A percentile compares a stretch with the other conserved stretches of the same genome.
These are phyloP conservation scores for Intubia oerlemansii DNA, from an alignment of 2,329 filamentous ascomycete genomes.

Conservation along the genomic window DNA sequence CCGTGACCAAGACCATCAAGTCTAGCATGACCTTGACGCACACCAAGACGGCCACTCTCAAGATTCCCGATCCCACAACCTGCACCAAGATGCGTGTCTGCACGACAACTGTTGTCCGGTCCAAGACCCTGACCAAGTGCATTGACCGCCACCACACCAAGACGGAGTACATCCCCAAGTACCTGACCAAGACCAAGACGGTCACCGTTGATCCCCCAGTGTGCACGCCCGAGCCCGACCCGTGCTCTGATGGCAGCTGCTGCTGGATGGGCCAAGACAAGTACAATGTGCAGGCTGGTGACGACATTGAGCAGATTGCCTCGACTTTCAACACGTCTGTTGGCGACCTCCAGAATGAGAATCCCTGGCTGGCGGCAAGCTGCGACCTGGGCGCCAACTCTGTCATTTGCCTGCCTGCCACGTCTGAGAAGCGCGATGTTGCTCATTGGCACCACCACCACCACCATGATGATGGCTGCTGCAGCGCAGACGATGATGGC, in stretches of 20 bases:
- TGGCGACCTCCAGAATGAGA: constrained; percentile 2
- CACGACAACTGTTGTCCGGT: constrained; percentile 2
- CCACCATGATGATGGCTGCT: not conserved
- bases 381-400: too few relatives aligned
- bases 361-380: constrained; percentile 3
- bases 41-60: constrained; percentile 2
- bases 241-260: not conserved
- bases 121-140: constrained; percentile 4
- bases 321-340: constrained; percentile 4
- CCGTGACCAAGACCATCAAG: constrained; percentile 2
- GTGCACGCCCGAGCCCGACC: not conserved
- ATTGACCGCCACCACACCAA: constrained; percentile 4
- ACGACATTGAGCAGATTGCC: constrained; percentile 2
- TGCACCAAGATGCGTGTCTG: constrained; percentile 1
- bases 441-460: constrained; percentile 3
- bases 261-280: constrained; percentile 1
- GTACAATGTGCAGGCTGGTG: constrained; percentile 3
- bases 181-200: constrained; percentile 3
- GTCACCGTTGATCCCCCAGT: constrained; percentile 1
- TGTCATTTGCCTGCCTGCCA: too few relatives aligned
- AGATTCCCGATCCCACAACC: constrained; percentile 2
- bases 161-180: constrained; percentile 4
- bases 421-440: constrained; percentile 3
- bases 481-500: not conserved
- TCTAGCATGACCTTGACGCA: not conserved